A percentile compares a stretch with the other conserved stretches of the same genome.
Conservation (phyloP, 768 basidiomycete genomes). For the Antrodiella citrinella region DNA sequence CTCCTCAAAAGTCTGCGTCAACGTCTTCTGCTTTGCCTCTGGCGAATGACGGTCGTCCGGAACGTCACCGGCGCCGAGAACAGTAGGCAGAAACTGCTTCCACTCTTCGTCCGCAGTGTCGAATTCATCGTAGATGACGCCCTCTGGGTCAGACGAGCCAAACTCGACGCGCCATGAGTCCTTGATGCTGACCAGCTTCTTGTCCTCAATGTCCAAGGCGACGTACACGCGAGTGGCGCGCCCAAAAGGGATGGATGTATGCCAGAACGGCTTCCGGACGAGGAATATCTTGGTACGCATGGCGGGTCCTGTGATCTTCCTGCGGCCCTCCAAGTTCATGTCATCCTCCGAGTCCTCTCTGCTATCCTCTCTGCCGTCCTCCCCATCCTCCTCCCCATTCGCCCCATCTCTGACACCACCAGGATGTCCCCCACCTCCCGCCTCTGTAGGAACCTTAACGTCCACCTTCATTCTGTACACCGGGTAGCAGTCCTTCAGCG, state of each 20-base stretch:
- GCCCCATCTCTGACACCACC: too few species aligned
- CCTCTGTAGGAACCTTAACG: too few species aligned
- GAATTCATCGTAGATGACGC: conserved; percentile 1
- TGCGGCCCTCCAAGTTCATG: neutral
- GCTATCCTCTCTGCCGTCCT: too few species aligned
- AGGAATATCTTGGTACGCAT: neutral
- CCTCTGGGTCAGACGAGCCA: neutral
- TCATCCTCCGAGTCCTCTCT: too few species aligned
- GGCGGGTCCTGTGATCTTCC: neutral
- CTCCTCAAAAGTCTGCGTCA: neutral
- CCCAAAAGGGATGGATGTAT: conserved; percentile 1
- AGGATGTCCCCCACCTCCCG: too few species aligned
- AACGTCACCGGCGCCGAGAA: neutral
- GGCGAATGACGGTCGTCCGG: neutral
- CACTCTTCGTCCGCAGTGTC: neutral
- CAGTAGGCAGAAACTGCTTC: neutral
- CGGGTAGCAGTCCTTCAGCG: neutral
- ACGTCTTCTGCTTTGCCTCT: neutral
- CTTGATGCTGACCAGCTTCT: conserved; percentile 6
- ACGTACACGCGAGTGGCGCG: conserved; percentile 8
- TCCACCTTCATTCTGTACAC: conserved; percentile 1
- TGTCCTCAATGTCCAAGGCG: neutral
- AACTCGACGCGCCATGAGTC: conserved; percentile 1
- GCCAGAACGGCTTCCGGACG: neutral
- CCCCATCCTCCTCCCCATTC: too few species aligned